Conservation (phyloP, 495 filamentous ascomycete species). For the Neurospora terricola region DNA sequence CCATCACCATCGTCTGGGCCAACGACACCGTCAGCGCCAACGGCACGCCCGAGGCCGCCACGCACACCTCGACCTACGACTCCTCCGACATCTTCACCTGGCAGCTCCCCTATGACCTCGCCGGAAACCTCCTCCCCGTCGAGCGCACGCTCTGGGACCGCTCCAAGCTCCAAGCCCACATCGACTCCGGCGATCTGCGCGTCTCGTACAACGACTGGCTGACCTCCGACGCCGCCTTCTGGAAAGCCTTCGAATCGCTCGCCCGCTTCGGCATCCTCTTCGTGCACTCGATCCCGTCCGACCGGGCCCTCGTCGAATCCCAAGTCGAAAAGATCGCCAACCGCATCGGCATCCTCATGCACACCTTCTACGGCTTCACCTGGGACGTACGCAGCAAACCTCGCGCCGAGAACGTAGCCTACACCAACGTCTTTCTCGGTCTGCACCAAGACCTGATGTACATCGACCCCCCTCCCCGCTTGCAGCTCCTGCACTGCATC, state of each 20-base stretch:
- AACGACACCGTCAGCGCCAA: constrained; percentile 10
- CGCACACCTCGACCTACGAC: constrained; percentile 9
- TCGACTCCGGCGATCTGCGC: constrained; percentile 17
- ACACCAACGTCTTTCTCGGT: constrained; percentile 67
- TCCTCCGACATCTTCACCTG: constrained; percentile 4
- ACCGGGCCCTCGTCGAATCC: constrained; percentile 29
- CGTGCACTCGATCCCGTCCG: constrained; percentile 55
- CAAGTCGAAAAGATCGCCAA: constrained; percentile 57
- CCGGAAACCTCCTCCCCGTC: neutral
- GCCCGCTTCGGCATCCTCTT: constrained; percentile 59
- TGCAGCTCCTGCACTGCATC: constrained; percentile 82
- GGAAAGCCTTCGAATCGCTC: constrained; percentile 43
- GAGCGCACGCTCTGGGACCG: constrained; percentile 14
- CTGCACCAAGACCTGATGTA: constrained; percentile 94
- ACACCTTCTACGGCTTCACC: constrained; percentile 80
- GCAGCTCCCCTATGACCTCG: neutral
- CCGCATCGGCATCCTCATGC: constrained; percentile 63
- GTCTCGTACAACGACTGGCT: constrained; percentile 65
- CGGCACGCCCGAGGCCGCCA: constrained; percentile 10
- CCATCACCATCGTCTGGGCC: constrained; percentile 49
- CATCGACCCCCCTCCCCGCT: constrained; percentile 63
- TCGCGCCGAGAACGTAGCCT: constrained; percentile 79
- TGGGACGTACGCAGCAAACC: constrained; percentile 79
- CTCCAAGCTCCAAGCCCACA: constrained; percentile 26
- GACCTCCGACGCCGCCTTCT: constrained; percentile 37